Percentiles rank a stretch among this genome's conserved stretches.
These are phyloP conservation scores for Lupinus albus DNA, from an alignment of 306 rosid species.

Conservation along the genomic window DNA sequence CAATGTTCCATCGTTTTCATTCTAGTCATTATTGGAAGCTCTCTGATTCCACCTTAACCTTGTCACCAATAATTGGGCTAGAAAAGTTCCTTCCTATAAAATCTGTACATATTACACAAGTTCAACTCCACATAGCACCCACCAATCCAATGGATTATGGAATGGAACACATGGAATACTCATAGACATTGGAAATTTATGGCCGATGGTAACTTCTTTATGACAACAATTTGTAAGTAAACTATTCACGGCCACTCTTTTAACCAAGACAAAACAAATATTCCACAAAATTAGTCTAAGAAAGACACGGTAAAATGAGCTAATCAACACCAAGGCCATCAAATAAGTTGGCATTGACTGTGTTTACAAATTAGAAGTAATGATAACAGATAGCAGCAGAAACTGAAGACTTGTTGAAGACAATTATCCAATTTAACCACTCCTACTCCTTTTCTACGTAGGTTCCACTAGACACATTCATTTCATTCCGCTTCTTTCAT, in stretches of 20 bases:
- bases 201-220: neutral
- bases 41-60: conserved; percentile 1
- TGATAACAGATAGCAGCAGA: neutral
- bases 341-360: neutral
- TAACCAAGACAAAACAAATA: conserved; percentile 6
- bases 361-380: neutral
- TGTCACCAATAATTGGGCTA: neutral
- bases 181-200: neutral
- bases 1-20: neutral
- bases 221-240: neutral
- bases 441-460: neutral
- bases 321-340: neutral
- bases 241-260: neutral
- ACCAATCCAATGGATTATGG: neutral
- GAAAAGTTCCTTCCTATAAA: neutral
- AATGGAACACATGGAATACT: neutral
- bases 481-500: no score
- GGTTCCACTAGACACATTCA: neutral
- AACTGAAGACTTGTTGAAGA: neutral
- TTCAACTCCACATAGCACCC: conserved; percentile 6
- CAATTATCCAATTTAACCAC: neutral
- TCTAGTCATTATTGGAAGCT: conserved; percentile 1
- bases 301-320: neutral
- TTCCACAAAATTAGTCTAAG: conserved; percentile 5
- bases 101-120: neutral